A percentile compares a stretch with the other conserved stretches of the same genome.
phyloP scores from a whole-genome alignment of 192 early-diverging fungal genomes.

The Backusella morwellensis region DNA sequence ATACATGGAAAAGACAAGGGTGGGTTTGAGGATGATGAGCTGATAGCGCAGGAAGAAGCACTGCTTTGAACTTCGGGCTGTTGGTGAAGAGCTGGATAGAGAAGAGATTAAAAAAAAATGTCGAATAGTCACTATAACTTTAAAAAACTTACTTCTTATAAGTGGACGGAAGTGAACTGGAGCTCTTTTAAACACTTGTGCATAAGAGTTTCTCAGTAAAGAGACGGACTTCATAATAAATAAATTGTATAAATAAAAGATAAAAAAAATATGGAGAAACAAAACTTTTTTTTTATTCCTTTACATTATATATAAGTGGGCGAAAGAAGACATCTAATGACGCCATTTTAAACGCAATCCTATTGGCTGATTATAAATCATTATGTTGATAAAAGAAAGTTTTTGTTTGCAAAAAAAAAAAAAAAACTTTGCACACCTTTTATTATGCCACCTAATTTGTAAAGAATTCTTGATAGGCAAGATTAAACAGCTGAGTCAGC shows the following conservation, averaged over 20 bases:
- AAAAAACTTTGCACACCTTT: neutral
- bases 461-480: neutral
- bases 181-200: neutral
- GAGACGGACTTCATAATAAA: constrained; percentile 6
- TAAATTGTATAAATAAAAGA: neutral
- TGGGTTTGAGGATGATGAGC: constrained; percentile 45
- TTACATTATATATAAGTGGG: neutral
- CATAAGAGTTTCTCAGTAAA: neutral
- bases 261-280: constrained; percentile 5
- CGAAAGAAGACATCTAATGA: neutral
- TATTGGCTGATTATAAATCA: constrained; percentile 9
- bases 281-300: neutral
- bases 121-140: neutral
- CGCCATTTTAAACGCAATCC: neutral
- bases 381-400: neutral
- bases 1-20: constrained; percentile 76
- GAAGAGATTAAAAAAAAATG: neutral
- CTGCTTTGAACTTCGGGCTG: neutral
- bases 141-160: neutral
- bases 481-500: neutral
- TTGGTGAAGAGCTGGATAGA: neutral
- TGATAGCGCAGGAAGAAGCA: neutral
- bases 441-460: neutral
- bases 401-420: neutral
- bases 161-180: neutral